Conservation (phyloP, 345 rosid species). For the Corchorus olitorius region DNA sequence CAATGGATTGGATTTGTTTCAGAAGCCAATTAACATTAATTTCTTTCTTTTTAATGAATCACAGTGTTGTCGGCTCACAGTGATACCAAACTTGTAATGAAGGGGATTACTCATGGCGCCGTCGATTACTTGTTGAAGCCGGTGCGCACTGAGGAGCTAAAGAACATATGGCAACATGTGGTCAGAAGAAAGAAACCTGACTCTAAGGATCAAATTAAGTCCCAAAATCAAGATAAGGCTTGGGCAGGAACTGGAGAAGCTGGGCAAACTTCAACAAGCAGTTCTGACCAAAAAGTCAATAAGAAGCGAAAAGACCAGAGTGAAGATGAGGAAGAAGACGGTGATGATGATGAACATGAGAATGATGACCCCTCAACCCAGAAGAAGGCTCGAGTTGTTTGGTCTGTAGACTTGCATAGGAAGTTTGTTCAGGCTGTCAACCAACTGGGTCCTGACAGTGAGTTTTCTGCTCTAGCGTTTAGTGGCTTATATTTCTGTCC, state of each 20-base stretch:
- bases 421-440: constrained; percentile 87
- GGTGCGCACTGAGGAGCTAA: constrained; percentile 75
- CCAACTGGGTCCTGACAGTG: constrained; percentile 84
- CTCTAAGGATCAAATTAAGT: constrained; percentile 37
- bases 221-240: constrained; percentile 32
- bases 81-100: constrained; percentile 75
- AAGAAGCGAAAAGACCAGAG: constrained; percentile 69
- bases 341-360: constrained; percentile 60
- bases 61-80: constrained; percentile 87
- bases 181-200: constrained; percentile 53
- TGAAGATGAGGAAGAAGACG: constrained; percentile 72
- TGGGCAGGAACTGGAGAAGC: constrained; percentile 31
- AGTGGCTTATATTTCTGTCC: constrained; percentile 8
- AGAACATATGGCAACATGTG: constrained; percentile 94
- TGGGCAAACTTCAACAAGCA: constrained; percentile 34
- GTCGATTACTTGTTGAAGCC: constrained; percentile 88
- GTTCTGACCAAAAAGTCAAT: constrained; percentile 40
- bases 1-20: neutral
- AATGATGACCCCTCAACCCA: constrained; percentile 59
- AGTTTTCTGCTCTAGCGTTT: constrained; percentile 34
- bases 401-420: constrained; percentile 82
- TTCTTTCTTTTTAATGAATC: constrained; percentile 23
- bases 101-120: constrained; percentile 90
- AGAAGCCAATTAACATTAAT: constrained; percentile 3
- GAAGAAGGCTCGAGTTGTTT: constrained; percentile 94